Percentiles rank a stretch among this genome's conserved stretches.
phyloP scores from a whole-genome alignment of 192 early-diverging fungal genomes.

The Coemansia sp. region DNA sequence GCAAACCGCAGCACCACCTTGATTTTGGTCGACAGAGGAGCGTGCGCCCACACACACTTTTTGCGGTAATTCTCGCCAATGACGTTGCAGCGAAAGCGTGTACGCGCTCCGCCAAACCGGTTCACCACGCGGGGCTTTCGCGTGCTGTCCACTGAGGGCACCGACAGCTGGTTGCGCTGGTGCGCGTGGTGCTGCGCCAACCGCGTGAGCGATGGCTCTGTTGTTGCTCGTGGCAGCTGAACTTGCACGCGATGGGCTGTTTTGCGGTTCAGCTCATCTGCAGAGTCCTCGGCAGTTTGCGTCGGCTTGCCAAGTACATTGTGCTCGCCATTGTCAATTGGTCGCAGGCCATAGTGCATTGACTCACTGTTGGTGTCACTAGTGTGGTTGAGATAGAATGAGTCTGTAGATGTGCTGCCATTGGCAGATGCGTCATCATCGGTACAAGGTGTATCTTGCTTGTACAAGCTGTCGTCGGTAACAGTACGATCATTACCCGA shows the following conservation, averaged over 20 bases:
- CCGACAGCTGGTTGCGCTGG: slow-evolving; percentile 4
- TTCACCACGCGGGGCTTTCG: slow-evolving; percentile 24
- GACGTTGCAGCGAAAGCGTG: slow-evolving; percentile 52
- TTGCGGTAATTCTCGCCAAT: slow-evolving; percentile 55
- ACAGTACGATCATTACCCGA: neutral
- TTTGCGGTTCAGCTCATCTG: neutral
- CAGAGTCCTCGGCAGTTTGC: neutral
- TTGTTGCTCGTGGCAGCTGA: slow-evolving; percentile 1
- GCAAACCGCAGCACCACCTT: slow-evolving; percentile 54
- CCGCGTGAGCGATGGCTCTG: slow-evolving; percentile 7
- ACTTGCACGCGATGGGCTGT: neutral
- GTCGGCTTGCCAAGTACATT: neutral
- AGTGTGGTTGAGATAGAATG: slow-evolving; percentile 27
- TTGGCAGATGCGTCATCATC: neutral
- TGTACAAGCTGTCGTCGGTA: neutral
- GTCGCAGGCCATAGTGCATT: slow-evolving; percentile 27
- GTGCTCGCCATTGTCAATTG: slow-evolving; percentile 2
- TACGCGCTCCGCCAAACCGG: slow-evolving; percentile 37
- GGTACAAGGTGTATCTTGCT: neutral
- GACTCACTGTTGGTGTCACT: slow-evolving; percentile 18
- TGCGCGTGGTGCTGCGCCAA: slow-evolving; percentile 1
- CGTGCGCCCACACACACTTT: slow-evolving; percentile 51
- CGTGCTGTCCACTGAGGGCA: neutral
- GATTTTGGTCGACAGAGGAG: slow-evolving; percentile 49
- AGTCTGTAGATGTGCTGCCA: slow-evolving; percentile 15